A percentile compares a stretch with the other conserved stretches of the same genome.
These are phyloP conservation scores for Ophiostoma triangulosporum DNA, from an alignment of 2,329 filamentous ascomycete genomes.

Conservation along the genomic window DNA sequence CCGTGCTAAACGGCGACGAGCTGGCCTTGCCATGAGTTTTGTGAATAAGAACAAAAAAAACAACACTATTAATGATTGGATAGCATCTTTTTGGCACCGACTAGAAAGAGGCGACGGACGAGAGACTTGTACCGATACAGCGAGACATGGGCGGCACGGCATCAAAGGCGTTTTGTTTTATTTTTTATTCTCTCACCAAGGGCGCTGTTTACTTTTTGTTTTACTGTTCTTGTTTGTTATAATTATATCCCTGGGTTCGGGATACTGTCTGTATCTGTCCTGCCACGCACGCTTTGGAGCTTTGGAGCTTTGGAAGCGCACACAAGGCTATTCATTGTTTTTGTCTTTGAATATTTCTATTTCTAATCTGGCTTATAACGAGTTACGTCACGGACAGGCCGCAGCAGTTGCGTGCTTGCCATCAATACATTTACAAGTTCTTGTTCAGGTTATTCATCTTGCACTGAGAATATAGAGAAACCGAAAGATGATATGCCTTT, in stretches of 20 bases:
- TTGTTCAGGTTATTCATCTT: no score
- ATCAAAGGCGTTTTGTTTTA: not conserved
- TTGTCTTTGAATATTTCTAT: no score
- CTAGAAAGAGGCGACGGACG: not conserved
- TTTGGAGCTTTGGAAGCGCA: no score
- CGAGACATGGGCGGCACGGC: not conserved
- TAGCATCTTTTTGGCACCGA: not conserved
- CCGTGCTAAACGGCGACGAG: constrained; percentile 4
- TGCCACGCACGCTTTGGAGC: no score
- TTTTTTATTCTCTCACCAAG: not conserved
- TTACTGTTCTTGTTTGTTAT: not conserved
- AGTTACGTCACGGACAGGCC: no score
- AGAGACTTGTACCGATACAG: not conserved
- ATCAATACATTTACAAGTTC: no score
- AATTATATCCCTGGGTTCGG: not conserved
- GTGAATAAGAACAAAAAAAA: not conserved
- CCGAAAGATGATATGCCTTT: no score
- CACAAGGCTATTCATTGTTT: no score
- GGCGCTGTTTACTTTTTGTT: not conserved
- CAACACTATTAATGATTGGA: constrained; percentile 3
- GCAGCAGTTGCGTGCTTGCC: no score
- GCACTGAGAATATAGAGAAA: no score
- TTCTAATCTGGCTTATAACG: no score
- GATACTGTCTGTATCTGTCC: no score
- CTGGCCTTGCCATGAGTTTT: constrained; percentile 3